These are phyloP conservation scores for Nematocida ironsii DNA, from an alignment of 371 early-diverging fungal genomes.

Conservation along the genomic window DNA sequence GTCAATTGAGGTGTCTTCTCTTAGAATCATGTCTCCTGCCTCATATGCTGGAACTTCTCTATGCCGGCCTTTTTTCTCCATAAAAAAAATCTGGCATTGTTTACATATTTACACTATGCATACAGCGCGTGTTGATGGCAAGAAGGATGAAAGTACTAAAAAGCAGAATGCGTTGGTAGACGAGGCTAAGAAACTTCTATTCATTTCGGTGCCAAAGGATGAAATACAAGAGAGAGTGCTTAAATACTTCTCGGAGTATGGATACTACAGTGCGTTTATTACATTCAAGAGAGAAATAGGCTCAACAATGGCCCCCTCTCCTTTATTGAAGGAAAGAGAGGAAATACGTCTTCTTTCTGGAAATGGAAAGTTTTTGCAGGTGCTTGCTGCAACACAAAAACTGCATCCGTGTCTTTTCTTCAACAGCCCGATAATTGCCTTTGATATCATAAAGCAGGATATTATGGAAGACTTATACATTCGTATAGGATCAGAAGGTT, in stretches of 20 bases:
- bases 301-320: background rate
- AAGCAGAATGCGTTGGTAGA: background rate
- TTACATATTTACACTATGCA: slow-evolving; percentile 34
- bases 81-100: slow-evolving; percentile 45
- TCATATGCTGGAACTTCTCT: slow-evolving; percentile 32
- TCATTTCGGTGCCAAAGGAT: slow-evolving; percentile 2
- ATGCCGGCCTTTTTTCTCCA: slow-evolving; percentile 7
- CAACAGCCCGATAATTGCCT: slow-evolving; percentile 3
- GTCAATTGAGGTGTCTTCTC: slow-evolving; percentile 5
- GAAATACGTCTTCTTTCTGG: slow-evolving; percentile 14
- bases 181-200: slow-evolving; percentile 5
- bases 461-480: slow-evolving; percentile 46
- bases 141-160: slow-evolving; percentile 22
- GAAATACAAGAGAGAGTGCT: slow-evolving; percentile 19
- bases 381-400: background rate
- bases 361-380: slow-evolving; percentile 16
- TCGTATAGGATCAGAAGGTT: background rate
- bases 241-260: slow-evolving; percentile 39
- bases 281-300: slow-evolving; percentile 20
- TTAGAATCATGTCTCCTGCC: slow-evolving; percentile 34
- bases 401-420: slow-evolving; percentile 36
- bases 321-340: slow-evolving; percentile 49
- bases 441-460: slow-evolving; percentile 27
- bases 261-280: slow-evolving; percentile 27
- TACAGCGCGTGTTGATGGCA: background rate